Conservation (phyloP, 108 stramenopile species). For the Skeletonema tropicum region DNA sequence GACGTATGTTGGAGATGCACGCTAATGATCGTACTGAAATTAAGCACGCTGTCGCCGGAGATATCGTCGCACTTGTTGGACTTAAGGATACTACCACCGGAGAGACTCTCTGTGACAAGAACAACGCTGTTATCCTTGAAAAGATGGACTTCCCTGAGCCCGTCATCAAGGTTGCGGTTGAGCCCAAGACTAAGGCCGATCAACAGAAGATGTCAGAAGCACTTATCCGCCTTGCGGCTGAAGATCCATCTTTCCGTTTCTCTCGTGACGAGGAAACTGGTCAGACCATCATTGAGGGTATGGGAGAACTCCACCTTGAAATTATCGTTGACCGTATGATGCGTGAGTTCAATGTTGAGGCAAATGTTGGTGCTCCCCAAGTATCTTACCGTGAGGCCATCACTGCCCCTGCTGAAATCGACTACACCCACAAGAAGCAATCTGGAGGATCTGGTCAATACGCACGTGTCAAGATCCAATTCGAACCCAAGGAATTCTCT, state of each 20-base stretch:
- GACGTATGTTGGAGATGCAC: slow-evolving; percentile 97
- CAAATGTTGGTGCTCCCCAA: slow-evolving; percentile 88
- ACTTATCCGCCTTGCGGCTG: slow-evolving; percentile 91
- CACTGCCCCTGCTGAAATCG: slow-evolving; percentile 89
- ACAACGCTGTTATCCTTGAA: slow-evolving; percentile 85
- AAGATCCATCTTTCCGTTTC: slow-evolving; percentile 98
- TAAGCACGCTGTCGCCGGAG: slow-evolving; percentile 93
- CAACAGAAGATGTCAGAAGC: slow-evolving; percentile 97
- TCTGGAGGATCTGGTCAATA: slow-evolving; percentile 98
- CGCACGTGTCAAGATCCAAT: slow-evolving; percentile 94
- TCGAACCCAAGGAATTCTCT: slow-evolving; percentile 91
- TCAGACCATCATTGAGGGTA: slow-evolving; percentile 98
- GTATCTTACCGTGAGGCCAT: slow-evolving; percentile 99
- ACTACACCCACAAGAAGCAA: slow-evolving; percentile 99
- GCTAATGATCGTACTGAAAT: slow-evolving; percentile 96
- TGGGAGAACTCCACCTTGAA: slow-evolving; percentile 99
- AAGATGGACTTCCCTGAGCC: slow-evolving; percentile 99
- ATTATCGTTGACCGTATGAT: slow-evolving; percentile 99
- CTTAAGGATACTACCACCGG: slow-evolving; percentile 97
- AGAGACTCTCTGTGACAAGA: slow-evolving; percentile 93
- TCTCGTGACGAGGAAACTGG: slow-evolving; percentile 96
- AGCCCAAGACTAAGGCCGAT: slow-evolving; percentile 93
- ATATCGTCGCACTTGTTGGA: slow-evolving; percentile 95
- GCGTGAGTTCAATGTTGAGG: slow-evolving; percentile 98
- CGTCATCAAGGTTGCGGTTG: slow-evolving; percentile 98